phyloP scores from a whole-genome alignment of 2,329 filamentous ascomycete species.

The Neocucurbitaria cava region DNA sequence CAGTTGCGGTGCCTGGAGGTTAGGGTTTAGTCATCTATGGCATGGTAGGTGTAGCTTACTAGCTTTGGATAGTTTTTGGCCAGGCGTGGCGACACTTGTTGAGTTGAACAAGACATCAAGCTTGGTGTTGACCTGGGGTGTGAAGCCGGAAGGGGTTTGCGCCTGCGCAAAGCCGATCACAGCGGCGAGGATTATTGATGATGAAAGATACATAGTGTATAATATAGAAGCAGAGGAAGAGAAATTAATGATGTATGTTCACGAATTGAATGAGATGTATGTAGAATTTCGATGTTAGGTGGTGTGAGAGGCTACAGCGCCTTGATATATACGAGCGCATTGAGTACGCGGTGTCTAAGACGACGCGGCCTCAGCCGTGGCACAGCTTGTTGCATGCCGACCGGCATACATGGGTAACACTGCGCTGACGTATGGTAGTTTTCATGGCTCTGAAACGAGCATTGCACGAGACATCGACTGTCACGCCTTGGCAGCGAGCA shows the following conservation, averaged over 20 bases:
- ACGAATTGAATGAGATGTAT: not conserved
- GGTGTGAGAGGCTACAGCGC: slow-evolving; percentile 6
- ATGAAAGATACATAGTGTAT: slow-evolving; percentile 31
- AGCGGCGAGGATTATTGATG: slow-evolving; percentile 31
- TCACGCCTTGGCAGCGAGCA: slow-evolving; percentile 28
- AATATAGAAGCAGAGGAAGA: not conserved
- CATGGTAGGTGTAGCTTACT: slow-evolving; percentile 16
- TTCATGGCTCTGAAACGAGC: slow-evolving; percentile 38
- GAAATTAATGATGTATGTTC: not conserved
- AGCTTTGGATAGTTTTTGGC: slow-evolving; percentile 37
- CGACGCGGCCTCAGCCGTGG: slow-evolving; percentile 19
- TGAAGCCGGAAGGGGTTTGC: slow-evolving; percentile 43
- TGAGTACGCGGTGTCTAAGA: slow-evolving; percentile 31
- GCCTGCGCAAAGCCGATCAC: slow-evolving; percentile 36
- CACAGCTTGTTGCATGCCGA: slow-evolving; percentile 29
- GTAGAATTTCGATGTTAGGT: not conserved
- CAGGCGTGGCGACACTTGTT: slow-evolving; percentile 37
- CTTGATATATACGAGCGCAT: slow-evolving; percentile 23
- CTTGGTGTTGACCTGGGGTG: slow-evolving; percentile 33
- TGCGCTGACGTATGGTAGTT: slow-evolving; percentile 18
- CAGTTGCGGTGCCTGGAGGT: slow-evolving; percentile 26
- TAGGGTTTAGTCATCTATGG: not conserved
- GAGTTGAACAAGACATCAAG: slow-evolving; percentile 43
- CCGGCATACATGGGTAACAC: slow-evolving; percentile 19
- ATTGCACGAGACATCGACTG: slow-evolving; percentile 30